A percentile compares a stretch with the other conserved stretches of the same genome.
phyloP scores from a whole-genome alignment of 805 yeast genomes.

The Wickerhamomyces pijperi region DNA sequence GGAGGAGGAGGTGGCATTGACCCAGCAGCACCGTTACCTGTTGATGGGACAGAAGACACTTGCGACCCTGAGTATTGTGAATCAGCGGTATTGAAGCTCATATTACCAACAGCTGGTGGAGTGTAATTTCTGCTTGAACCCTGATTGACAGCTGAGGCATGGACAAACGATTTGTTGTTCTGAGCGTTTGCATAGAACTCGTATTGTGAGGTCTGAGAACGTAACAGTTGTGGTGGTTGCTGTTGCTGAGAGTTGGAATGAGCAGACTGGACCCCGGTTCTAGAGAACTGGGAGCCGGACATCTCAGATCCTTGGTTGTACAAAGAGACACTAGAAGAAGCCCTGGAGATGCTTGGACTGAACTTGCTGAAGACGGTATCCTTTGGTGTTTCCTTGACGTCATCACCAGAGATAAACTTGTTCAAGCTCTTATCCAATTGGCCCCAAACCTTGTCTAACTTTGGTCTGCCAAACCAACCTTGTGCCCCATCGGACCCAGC shows the following conservation, averaged over 20 bases:
- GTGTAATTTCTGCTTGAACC: background rate
- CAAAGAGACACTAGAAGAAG: conserved; percentile 19
- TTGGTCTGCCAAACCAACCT: conserved; percentile 75
- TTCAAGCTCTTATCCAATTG: conserved; percentile 71
- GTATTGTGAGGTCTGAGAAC: conserved; percentile 2
- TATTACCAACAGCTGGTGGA: background rate
- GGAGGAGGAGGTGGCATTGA: background rate
- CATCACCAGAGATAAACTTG: conserved; percentile 83
- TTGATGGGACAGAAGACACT: background rate
- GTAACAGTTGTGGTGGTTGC: conserved; percentile 1
- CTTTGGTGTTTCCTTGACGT: conserved; percentile 25
- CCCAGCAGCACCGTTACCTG: background rate
- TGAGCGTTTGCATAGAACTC: background rate
- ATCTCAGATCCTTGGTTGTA: conserved; percentile 1
- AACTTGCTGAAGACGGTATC: conserved; percentile 54
- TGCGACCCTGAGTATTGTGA: background rate
- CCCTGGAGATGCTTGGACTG: conserved; percentile 59
- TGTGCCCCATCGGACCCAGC: conserved; percentile 36
- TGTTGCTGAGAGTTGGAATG: too few species aligned
- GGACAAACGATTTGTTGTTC: background rate
- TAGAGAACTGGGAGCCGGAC: conserved; percentile 1
- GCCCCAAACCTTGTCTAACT: conserved; percentile 80
- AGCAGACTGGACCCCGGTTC: conserved; percentile 4
- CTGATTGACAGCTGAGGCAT: conserved; percentile 1
- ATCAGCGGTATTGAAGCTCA: background rate